phyloP scores from a whole-genome alignment of 2,329 filamentous ascomycete genomes.

The Colletotrichum musicola region DNA sequence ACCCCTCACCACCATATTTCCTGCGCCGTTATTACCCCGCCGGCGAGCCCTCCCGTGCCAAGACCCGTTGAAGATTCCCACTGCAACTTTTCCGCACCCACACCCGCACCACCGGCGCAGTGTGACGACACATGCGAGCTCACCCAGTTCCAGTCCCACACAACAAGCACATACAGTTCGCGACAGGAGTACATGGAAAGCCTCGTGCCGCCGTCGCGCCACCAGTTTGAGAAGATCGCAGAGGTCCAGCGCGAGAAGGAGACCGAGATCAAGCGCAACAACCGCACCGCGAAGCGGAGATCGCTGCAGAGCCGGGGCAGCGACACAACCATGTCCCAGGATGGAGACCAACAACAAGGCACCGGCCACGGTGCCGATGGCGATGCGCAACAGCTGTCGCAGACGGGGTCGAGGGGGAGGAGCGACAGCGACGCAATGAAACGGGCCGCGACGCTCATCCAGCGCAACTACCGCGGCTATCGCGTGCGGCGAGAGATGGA shows the following conservation, averaged over 20 bases:
- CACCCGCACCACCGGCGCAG: neutral
- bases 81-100: constrained; percentile 22
- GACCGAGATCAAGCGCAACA: constrained; percentile 56
- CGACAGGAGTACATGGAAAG: constrained; percentile 64
- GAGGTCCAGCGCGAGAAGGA: constrained; percentile 62
- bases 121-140: constrained; percentile 38
- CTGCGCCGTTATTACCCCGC: constrained; percentile 35
- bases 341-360: constrained; percentile 3
- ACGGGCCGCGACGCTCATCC: constrained; percentile 69
- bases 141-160: constrained; percentile 29
- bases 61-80: constrained; percentile 20
- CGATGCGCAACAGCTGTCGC: constrained; percentile 18
- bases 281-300: constrained; percentile 52
- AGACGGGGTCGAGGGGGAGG: neutral
- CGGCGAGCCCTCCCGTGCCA: constrained; percentile 35
- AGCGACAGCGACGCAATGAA: constrained; percentile 43
- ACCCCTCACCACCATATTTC: constrained; percentile 25
- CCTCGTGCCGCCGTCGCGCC: constrained; percentile 59
- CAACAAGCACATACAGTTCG: constrained; percentile 36
- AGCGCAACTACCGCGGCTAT: constrained; percentile 84
- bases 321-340: constrained; percentile 37
- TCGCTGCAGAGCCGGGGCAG: constrained; percentile 49
- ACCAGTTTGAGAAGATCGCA: constrained; percentile 63
- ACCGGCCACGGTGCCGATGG: constrained; percentile 2
- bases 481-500: constrained; percentile 77